Conservation (phyloP, 139 green algal species). For the Gonium pectorale region DNA sequence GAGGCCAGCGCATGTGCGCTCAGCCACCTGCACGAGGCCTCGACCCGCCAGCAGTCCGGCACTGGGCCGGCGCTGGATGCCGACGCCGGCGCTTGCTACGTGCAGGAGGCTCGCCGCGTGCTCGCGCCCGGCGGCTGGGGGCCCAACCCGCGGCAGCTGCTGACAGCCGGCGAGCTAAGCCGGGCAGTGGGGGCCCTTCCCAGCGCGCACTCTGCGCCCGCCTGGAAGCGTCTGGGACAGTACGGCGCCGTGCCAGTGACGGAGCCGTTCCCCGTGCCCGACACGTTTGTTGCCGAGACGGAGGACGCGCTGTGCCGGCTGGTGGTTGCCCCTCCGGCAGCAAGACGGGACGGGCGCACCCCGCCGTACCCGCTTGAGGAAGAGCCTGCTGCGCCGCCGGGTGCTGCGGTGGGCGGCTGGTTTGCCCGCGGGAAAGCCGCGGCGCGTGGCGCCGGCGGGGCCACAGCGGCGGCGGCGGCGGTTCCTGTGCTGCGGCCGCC, state of each 20-base stretch:
- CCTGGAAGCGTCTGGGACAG: not conserved
- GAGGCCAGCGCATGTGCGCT: slow-evolving; percentile 50
- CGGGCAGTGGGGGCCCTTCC: not conserved
- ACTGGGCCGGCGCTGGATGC: not conserved
- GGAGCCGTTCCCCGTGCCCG: not conserved
- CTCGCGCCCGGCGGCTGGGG: not conserved
- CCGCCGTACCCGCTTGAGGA: slow-evolving; percentile 28
- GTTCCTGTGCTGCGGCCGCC: not conserved
- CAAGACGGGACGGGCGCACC: not conserved
- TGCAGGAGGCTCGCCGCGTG: not conserved
- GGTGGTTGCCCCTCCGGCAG: not conserved
- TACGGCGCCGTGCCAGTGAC: not conserved
- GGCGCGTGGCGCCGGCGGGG: slow-evolving; percentile 46
- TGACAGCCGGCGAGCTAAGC: not conserved
- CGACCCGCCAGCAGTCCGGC: not conserved
- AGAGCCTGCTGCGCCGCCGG: slow-evolving; percentile 43
- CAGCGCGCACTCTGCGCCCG: not conserved
- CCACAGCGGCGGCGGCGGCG: not conserved
- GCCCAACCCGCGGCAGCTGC: not conserved
- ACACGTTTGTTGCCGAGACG: not conserved
- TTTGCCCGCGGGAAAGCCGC: slow-evolving; percentile 3
- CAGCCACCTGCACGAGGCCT: not conserved
- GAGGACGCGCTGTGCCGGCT: not conserved
- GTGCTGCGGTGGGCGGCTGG: slow-evolving; percentile 26
- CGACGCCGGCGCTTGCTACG: not conserved